phyloP scores from a whole-genome alignment of 768 basidiomycete species.

The Tulasnella calospora region DNA sequence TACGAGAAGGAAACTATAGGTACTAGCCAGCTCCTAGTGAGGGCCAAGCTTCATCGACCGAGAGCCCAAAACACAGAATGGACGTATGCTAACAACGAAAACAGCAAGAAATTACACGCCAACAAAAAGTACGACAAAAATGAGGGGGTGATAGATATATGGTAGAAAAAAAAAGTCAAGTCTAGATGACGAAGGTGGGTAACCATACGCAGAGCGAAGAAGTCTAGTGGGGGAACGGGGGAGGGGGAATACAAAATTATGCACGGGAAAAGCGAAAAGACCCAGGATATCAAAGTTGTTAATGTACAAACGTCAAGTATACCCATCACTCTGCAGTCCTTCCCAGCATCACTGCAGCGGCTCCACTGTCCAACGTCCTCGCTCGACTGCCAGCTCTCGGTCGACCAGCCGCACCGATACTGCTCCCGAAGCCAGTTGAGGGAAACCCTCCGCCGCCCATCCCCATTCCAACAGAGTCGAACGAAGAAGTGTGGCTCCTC shows the following conservation, averaged over 20 bases:
- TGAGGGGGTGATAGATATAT: not conserved
- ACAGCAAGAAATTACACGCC: too few relatives aligned
- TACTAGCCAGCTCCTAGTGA: not conserved
- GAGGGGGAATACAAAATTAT: not conserved
- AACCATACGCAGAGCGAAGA: not conserved
- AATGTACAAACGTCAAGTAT: too few relatives aligned
- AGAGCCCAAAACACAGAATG: too few relatives aligned
- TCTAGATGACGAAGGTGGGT: not conserved
- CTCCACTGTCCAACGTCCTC: not conserved
- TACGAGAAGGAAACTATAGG: not conserved
- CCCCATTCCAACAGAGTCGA: not conserved
- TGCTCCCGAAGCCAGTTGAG: not conserved
- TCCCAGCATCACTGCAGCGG: not conserved
- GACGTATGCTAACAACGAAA: too few relatives aligned
- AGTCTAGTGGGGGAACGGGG: not conserved
- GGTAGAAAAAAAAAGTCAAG: not conserved
- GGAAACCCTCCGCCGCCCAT: not conserved
- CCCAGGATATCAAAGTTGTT: too few relatives aligned
- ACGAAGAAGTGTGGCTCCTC: not conserved
- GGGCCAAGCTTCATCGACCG: not conserved
- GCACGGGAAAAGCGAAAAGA: not conserved
- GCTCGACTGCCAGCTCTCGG: not conserved
- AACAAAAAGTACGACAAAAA: not conserved
- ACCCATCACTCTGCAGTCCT: not conserved
- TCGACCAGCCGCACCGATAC: too few relatives aligned